phyloP scores from a whole-genome alignment of 805 yeast genomes.

The Candida piceae region DNA sequence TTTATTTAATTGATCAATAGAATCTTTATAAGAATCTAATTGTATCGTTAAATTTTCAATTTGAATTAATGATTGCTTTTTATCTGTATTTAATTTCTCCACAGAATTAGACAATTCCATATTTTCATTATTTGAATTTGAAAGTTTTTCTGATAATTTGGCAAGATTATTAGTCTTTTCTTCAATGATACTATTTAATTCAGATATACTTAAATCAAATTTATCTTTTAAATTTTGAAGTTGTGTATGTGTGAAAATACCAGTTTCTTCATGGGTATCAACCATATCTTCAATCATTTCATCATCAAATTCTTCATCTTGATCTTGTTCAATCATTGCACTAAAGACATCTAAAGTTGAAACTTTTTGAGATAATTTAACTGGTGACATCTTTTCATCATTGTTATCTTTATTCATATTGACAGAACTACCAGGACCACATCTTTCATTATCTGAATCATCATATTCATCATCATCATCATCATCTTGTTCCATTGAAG shows the following conservation, averaged over 20 bases:
- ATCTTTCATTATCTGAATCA: conserved; percentile 1
- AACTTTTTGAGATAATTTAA: conserved; percentile 15
- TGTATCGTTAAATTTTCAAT: conserved; percentile 16
- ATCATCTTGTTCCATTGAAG: conserved; percentile 12
- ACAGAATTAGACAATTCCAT: conserved; percentile 1
- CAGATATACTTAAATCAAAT: conserved; percentile 9
- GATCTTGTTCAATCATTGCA: conserved; percentile 18
- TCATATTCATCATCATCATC: conserved; percentile 2
- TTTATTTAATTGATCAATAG: conserved; percentile 2
- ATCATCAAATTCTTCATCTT: conserved; percentile 15
- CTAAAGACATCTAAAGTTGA: conserved; percentile 18
- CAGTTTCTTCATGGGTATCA: conserved; percentile 11
- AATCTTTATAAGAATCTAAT: conserved; percentile 14
- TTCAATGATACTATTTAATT: conserved; percentile 8
- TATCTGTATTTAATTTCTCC: conserved; percentile 8
- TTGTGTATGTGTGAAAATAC: conserved; percentile 14
- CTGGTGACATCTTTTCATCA: conserved; percentile 23
- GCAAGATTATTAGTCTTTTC: conserved; percentile 9
- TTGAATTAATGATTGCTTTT: conserved; percentile 9
- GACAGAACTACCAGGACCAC: conserved; percentile 6
- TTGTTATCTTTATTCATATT: neutral
- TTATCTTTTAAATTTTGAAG: conserved; percentile 18
- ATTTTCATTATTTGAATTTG: conserved; percentile 3
- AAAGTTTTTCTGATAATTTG: too few relatives aligned
- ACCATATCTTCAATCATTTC: conserved; percentile 7